Evolutionary conservation across 495 filamentous ascomycete genomes (phyloP).

Genomic region (Aspergillus affinis): DNA sequence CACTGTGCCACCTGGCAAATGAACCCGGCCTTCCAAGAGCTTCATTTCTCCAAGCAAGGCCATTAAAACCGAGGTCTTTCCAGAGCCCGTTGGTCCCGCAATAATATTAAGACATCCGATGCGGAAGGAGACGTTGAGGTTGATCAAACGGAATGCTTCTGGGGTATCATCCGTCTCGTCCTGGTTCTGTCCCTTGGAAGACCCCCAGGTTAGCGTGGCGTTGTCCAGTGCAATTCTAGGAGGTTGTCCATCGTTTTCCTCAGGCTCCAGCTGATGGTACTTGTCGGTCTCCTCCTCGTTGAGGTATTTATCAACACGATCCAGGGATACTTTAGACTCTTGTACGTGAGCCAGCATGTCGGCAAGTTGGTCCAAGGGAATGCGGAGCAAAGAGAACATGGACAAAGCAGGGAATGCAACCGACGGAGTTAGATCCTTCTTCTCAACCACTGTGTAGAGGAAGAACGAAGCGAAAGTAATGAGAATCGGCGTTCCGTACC

Average conservation of each 20-base stretch:
- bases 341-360: slow-evolving; percentile 99
- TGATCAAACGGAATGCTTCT: slow-evolving; percentile 76
- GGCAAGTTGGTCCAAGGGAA: slow-evolving; percentile 92
- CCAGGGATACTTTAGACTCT: slow-evolving; percentile 94
- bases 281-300: slow-evolving; percentile 96
- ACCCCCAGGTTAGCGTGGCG: slow-evolving; percentile 87
- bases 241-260: slow-evolving; percentile 60
- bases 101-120: slow-evolving; percentile 85
- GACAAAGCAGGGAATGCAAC: slow-evolving; percentile 96
- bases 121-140: slow-evolving; percentile 74
- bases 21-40: slow-evolving; percentile 73
- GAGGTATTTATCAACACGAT: slow-evolving; percentile 94
- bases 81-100: slow-evolving; percentile 87
- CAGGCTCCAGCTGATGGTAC: slow-evolving; percentile 75
- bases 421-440: slow-evolving; percentile 85
- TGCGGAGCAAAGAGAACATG: slow-evolving; percentile 90
- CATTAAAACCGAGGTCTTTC: slow-evolving; percentile 95
- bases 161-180: slow-evolving; percentile 23
- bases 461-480: slow-evolving; percentile 97
- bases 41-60: slow-evolving; percentile 97
- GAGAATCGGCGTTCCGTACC: slow-evolving; percentile 92
- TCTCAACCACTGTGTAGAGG: slow-evolving; percentile 86
- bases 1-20: slow-evolving; percentile 71
- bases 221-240: slow-evolving; percentile 77
- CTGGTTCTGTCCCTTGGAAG: slow-evolving; percentile 37